phyloP scores from a whole-genome alignment of 352 stramenopile genomes.

The Pythium phragmiticola region DNA sequence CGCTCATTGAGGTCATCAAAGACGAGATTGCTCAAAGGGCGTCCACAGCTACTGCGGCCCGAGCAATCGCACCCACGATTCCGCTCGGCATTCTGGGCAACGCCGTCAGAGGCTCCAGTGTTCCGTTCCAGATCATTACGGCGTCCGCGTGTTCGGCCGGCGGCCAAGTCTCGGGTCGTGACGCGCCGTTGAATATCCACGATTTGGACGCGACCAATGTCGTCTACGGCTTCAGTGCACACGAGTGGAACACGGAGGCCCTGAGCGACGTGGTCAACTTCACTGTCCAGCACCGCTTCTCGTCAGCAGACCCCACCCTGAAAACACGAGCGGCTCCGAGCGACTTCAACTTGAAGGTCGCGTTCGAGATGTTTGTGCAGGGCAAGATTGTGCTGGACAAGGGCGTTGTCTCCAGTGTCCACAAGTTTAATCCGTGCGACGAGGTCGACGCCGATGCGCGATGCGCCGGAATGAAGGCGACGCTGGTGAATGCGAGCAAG shows the following conservation, averaged over 20 bases:
- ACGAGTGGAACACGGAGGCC: conserved; percentile 47
- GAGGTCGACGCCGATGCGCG: conserved; percentile 26
- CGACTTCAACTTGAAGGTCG: conserved; percentile 1
- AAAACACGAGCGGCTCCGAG: neutral
- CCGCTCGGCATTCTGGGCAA: conserved; percentile 1
- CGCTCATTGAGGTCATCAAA: neutral
- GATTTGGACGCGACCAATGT: conserved; percentile 37
- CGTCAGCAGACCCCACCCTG: neutral
- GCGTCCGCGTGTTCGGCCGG: neutral
- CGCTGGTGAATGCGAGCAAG: neutral
- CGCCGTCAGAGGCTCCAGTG: neutral
- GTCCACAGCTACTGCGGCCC: neutral
- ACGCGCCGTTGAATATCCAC: conserved; percentile 35
- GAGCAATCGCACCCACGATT: neutral
- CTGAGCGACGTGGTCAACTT: conserved; percentile 11
- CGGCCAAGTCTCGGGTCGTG: neutral
- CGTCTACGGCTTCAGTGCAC: conserved; percentile 40
- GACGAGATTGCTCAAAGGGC: neutral
- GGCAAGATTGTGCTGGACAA: conserved; percentile 40
- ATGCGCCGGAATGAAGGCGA: conserved; percentile 3
- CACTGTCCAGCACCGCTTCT: conserved; percentile 5
- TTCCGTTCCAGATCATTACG: neutral
- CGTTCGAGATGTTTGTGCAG: conserved; percentile 37
- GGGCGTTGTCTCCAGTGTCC: conserved; percentile 30
- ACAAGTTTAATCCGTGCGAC: conserved; percentile 36